Evolutionary conservation across 2,329 filamentous ascomycete species (phyloP).

Genomic region (Colletotrichum sp.): DNA sequence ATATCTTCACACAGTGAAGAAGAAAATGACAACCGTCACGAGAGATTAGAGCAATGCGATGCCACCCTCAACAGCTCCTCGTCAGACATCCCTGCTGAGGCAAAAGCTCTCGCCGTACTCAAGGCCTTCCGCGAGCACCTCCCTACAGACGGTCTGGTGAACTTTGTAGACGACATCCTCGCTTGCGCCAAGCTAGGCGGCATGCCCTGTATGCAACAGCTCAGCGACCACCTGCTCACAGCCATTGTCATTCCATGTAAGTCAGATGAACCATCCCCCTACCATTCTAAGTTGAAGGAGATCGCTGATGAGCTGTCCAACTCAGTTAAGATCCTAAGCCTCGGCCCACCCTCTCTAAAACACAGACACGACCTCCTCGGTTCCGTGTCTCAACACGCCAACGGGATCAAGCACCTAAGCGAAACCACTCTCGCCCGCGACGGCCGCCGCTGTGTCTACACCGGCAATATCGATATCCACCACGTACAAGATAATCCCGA

Average conservation of each 20-base stretch:
- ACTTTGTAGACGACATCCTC: background rate
- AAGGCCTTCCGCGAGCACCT: background rate
- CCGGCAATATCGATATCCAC: background rate
- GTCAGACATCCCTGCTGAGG: background rate
- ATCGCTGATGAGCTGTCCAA: background rate
- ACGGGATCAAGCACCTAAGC: background rate
- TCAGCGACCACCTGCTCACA: background rate
- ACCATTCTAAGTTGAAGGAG: too few species aligned
- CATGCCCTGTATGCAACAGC: background rate
- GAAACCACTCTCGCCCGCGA: background rate
- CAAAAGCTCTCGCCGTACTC: background rate
- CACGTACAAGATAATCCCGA: background rate
- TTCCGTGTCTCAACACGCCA: background rate
- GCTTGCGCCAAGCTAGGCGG: background rate
- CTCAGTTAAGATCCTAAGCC: background rate
- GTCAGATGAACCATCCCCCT: background rate
- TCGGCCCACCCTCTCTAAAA: background rate
- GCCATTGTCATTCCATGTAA: background rate
- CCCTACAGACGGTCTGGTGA: accelerated
- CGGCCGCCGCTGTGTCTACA: background rate
- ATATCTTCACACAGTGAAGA: background rate
- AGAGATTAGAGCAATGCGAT: background rate
- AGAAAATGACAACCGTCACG: background rate
- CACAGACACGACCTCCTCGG: background rate
- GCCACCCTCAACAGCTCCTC: background rate